A percentile compares a stretch with the other conserved stretches of the same genome.
Conservation (phyloP, 1,139 yeast species). For the Taphrina confusa region DNA sequence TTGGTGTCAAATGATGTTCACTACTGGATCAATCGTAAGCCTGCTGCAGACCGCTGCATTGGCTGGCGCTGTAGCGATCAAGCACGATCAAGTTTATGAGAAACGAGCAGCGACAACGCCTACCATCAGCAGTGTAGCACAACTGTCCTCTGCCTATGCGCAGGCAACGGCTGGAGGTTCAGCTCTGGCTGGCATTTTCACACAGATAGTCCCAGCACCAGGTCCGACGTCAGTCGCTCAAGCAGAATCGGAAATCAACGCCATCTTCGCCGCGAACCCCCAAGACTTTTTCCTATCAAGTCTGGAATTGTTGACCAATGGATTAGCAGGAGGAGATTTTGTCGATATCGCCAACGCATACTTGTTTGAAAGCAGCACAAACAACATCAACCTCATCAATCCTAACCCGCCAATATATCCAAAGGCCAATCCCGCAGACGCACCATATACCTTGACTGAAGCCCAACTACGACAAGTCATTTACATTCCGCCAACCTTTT, state of each 20-base stretch:
- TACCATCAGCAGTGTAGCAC: neutral
- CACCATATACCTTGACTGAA: slow-evolving; percentile 1
- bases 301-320: neutral
- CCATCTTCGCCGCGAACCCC: neutral
- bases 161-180: neutral
- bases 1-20: no score
- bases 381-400: neutral
- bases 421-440: neutral
- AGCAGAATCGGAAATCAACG: slow-evolving; percentile 1
- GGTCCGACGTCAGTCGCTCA: slow-evolving; percentile 11
- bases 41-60: no score
- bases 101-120: neutral
- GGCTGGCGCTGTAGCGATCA: no score
- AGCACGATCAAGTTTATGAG: neutral
- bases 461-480: slow-evolving; percentile 1
- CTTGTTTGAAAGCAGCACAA: neutral
- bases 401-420: slow-evolving; percentile 1
- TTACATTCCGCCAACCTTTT: neutral
- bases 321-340: slow-evolving; percentile 8
- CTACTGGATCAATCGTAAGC: no score
- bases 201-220: neutral
- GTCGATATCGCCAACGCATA: slow-evolving; percentile 4
- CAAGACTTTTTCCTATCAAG: neutral
- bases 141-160: neutral
- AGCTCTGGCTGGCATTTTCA: neutral